Percentiles rank a stretch among this genome's conserved stretches.
Evolutionary conservation across 768 basidiomycete genomes (phyloP).

Genomic region (Lactifluus rugatus): DNA sequence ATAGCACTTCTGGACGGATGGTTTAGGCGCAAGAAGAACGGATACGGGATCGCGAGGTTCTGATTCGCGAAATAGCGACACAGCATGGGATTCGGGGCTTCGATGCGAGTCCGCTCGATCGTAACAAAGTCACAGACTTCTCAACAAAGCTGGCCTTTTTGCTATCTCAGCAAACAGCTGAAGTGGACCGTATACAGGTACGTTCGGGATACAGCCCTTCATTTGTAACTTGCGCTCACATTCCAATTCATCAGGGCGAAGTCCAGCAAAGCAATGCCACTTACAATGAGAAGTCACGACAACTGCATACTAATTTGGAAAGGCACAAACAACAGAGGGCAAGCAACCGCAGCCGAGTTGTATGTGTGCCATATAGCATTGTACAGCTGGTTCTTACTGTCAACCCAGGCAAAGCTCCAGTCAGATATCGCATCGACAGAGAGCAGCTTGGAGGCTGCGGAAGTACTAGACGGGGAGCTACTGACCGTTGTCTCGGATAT

Average conservation of each 20-base stretch:
- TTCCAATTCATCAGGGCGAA: slow-evolving; percentile 36
- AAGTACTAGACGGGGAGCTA: slow-evolving; percentile 45
- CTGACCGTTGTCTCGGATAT: slow-evolving; percentile 50
- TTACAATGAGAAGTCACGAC: slow-evolving; percentile 48
- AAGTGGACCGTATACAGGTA: slow-evolving; percentile 64
- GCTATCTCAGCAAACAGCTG: slow-evolving; percentile 49
- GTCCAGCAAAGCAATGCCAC: slow-evolving; percentile 49
- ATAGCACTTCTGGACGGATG: background rate
- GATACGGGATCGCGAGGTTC: slow-evolving; percentile 57
- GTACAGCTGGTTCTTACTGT: background rate
- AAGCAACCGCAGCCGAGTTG: slow-evolving; percentile 47
- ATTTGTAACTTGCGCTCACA: background rate
- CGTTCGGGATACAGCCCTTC: slow-evolving; percentile 2
- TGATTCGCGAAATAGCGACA: slow-evolving; percentile 60
- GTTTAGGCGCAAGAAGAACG: slow-evolving; percentile 64
- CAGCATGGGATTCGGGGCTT: slow-evolving; percentile 68
- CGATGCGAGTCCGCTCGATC: slow-evolving; percentile 57
- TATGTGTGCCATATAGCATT: slow-evolving; percentile 25
- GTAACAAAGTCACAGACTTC: slow-evolving; percentile 67
- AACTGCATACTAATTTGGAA: slow-evolving; percentile 47
- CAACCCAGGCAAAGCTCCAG: slow-evolving; percentile 30
- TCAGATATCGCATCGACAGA: slow-evolving; percentile 44
- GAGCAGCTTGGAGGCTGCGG: slow-evolving; percentile 43
- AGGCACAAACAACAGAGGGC: slow-evolving; percentile 44
- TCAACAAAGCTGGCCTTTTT: slow-evolving; percentile 52